Evolutionary conservation across 1,139 yeast species (phyloP), one percentile per base, ranked within the genome.

Genomic region (Debaryomyces psychrophilus): DNA sequence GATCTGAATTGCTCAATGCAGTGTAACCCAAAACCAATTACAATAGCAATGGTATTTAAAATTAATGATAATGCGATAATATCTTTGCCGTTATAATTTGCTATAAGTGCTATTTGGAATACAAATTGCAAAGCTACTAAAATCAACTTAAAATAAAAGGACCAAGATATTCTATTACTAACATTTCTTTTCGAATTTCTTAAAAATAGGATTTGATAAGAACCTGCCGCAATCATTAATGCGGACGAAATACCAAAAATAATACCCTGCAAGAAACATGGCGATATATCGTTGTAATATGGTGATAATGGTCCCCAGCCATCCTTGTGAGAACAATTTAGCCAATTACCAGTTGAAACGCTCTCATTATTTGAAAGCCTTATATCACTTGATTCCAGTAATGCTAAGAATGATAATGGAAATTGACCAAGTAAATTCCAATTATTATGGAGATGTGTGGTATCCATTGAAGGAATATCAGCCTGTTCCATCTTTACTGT

Each of bases 181-280:
- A 61, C 50, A 8, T 66, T 50, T 6, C 61, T 50, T 49, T 72
- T 73, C 43, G 57, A 58, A 12, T 61, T 68, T 44, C 73, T 65
- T 52, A 65, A 70, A 45, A 35, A 47, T 46, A 71, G 48, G 5
- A 84, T 58, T 52, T 79, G 83, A 48, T 62, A 60, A 1, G 63
- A 14, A 1, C 95, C 95, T 37, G 77, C 67, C 0, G 81, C 36
- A 2, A 90, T 58, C 67, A 87, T 71, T 33, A 82, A 67, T 8
- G 77, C 17, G 2, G 86, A 81, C 1, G 83, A 66, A 1, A 73
- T 44, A 31, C 82, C 79, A 50, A 81, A 69, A 7, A 89, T 61
- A 0, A 77, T 69, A 31, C 96, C 97, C 56, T 87, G 89, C 35
- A 86, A 72, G 59, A 92, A 85, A 59, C 98, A 92, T 2, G 93